Percentiles rank a stretch among this genome's conserved stretches.
Evolutionary conservation across 768 basidiomycete species (phyloP).

Genomic region (Steccherinum ochraceum): DNA sequence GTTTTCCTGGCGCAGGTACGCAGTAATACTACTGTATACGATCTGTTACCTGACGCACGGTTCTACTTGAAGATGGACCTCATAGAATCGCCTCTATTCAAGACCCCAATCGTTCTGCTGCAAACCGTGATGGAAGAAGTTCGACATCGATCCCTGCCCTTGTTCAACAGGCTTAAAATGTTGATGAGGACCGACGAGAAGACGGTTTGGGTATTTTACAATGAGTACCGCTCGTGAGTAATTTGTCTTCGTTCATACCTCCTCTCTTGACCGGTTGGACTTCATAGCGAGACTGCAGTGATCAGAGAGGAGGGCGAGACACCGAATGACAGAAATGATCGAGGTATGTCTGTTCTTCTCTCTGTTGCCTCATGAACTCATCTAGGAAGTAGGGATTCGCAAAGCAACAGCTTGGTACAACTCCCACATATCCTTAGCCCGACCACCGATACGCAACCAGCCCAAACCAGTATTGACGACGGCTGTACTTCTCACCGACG

Average conservation of each 20-base stretch:
- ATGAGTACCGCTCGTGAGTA: constrained; percentile 77
- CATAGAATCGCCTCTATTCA: constrained; percentile 71
- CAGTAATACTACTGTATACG: background rate
- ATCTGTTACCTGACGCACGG: background rate
- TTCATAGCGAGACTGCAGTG: constrained; percentile 68
- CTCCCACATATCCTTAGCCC: constrained; percentile 53
- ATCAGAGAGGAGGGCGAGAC: constrained; percentile 72
- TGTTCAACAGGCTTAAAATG: constrained; percentile 88
- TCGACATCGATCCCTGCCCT: constrained; percentile 84
- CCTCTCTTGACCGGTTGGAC: constrained; percentile 1
- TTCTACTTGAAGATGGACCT: constrained; percentile 75
- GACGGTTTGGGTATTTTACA: constrained; percentile 79
- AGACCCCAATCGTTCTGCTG: constrained; percentile 77
- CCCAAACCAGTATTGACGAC: constrained; percentile 39
- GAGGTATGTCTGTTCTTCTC: constrained; percentile 60
- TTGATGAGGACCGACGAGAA: constrained; percentile 84
- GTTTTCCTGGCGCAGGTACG: constrained; percentile 79
- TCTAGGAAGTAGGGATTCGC: constrained; percentile 73
- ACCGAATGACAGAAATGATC: constrained; percentile 92
- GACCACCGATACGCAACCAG: constrained; percentile 47
- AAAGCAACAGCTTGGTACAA: constrained; percentile 86
- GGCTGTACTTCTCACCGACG: constrained; percentile 85
- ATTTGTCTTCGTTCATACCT: background rate
- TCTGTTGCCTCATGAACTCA: background rate
- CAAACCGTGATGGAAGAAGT: constrained; percentile 98